Evolutionary conservation across 2,329 filamentous ascomycete genomes (phyloP).

Genomic region (Cryphonectria japonica): DNA sequence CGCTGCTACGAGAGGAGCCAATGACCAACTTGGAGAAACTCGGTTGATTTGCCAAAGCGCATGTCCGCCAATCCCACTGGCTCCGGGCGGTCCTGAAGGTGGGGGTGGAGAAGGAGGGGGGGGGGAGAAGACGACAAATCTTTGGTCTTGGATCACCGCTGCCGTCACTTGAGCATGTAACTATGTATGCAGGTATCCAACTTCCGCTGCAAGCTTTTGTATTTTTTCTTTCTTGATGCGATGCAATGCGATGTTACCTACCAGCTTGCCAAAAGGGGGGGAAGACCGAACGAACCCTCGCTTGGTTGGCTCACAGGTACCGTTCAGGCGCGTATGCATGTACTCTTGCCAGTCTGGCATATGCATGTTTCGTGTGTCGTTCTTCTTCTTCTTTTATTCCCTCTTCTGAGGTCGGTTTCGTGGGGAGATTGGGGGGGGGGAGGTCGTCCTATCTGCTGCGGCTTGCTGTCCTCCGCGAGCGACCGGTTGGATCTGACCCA

Average conservation of each 20-base stretch:
- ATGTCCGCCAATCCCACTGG: neutral
- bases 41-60: neutral
- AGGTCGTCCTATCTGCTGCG: neutral
- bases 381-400: neutral
- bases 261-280: neutral
- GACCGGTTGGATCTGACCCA: neutral
- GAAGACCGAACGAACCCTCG: neutral
- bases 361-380: neutral
- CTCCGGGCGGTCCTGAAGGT: neutral
- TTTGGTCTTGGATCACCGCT: neutral
- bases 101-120: neutral
- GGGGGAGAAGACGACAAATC: too few species aligned
- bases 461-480: conserved; percentile 2
- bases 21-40: neutral
- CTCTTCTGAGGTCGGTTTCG: neutral
- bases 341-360: too few species aligned
- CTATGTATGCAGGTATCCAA: neutral
- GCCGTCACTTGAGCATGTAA: neutral
- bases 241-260: neutral
- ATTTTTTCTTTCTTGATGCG: neutral
- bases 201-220: conserved; percentile 9
- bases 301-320: conserved; percentile 4
- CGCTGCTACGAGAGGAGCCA: too few species aligned
- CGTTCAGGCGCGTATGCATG: neutral
- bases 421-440: neutral